phyloP scores from a whole-genome alignment of 2,329 filamentous ascomycete species.

The Fusarium sp. region DNA sequence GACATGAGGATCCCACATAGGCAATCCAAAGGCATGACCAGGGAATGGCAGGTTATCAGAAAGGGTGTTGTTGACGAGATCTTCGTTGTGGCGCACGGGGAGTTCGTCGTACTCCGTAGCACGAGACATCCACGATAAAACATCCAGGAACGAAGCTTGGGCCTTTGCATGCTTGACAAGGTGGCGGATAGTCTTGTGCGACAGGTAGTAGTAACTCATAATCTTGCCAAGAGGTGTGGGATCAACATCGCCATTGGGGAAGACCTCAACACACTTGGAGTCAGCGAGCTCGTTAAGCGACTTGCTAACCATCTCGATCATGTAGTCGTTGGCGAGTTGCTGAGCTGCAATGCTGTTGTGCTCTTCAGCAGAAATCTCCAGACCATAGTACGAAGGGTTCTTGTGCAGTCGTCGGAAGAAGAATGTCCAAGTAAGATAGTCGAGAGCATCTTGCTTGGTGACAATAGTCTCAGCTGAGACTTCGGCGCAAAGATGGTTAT shows the following conservation, averaged over 20 bases:
- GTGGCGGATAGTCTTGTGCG: constrained; percentile 92
- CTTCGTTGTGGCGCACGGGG: constrained; percentile 97
- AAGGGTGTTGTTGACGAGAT: constrained; percentile 94
- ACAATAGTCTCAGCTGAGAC: constrained; percentile 92
- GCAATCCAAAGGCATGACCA: constrained; percentile 75
- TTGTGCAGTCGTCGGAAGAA: constrained; percentile 98
- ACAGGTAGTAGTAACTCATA: constrained; percentile 99
- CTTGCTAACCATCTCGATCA: constrained; percentile 91
- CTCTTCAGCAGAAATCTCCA: constrained; percentile 93
- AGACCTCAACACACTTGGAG: constrained; percentile 86
- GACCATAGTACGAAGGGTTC: constrained; percentile 97
- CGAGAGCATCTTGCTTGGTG: constrained; percentile 96
- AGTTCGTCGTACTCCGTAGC: constrained; percentile 98
- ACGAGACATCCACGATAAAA: constrained; percentile 90
- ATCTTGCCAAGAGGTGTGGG: constrained; percentile 95
- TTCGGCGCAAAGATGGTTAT: constrained; percentile 97
- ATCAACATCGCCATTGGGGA: constrained; percentile 90
- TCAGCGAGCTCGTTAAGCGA: constrained; percentile 86
- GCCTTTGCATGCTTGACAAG: constrained; percentile 83
- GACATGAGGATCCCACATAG: constrained; percentile 99
- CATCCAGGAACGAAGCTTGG: constrained; percentile 83
- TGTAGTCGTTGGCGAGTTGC: constrained; percentile 90
- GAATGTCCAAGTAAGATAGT: constrained; percentile 99
- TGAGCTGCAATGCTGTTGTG: constrained; percentile 91
- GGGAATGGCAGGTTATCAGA: constrained; percentile 82